These are phyloP conservation scores for Capsaspora owczarzaki DNA, from an alignment of 78 protist species.

Conservation along the genomic window DNA sequence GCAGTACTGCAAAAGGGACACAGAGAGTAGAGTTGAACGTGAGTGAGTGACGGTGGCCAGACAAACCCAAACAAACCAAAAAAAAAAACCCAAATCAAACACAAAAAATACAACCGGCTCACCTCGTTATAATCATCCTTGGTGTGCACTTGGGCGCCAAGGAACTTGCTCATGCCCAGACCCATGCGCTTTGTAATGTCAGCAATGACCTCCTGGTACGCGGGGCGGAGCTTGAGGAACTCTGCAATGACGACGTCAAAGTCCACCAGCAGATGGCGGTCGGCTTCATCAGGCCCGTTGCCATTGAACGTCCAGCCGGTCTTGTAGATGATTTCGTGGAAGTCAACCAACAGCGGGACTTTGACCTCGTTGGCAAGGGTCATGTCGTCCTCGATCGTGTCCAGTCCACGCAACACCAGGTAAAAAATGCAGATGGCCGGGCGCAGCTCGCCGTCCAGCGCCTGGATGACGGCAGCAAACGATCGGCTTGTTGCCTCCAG, in stretches of 20 bases:
- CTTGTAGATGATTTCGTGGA: constrained; percentile 33
- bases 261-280: constrained; percentile 40
- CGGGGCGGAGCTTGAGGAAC: constrained; percentile 1
- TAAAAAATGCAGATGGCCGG: constrained; percentile 61
- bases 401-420: constrained; percentile 89
- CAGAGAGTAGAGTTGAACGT: background rate
- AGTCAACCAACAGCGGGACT: constrained; percentile 26
- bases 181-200: constrained; percentile 81
- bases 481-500: constrained; percentile 9
- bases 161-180: constrained; percentile 65
- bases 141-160: constrained; percentile 15
- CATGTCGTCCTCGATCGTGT: constrained; percentile 91
- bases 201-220: constrained; percentile 60
- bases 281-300: constrained; percentile 54
- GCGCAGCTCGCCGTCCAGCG: constrained; percentile 8
- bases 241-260: constrained; percentile 38
- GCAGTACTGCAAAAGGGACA: constrained; percentile 56
- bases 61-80: background rate
- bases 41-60: background rate
- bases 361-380: constrained; percentile 37
- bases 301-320: constrained; percentile 34
- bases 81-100: background rate
- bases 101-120: background rate
- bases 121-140: constrained; percentile 20
- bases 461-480: constrained; percentile 33